Base-by-base conservation (phyloP, 1,284 basidiomycete species). In the Irpex lacteus region DNA sequence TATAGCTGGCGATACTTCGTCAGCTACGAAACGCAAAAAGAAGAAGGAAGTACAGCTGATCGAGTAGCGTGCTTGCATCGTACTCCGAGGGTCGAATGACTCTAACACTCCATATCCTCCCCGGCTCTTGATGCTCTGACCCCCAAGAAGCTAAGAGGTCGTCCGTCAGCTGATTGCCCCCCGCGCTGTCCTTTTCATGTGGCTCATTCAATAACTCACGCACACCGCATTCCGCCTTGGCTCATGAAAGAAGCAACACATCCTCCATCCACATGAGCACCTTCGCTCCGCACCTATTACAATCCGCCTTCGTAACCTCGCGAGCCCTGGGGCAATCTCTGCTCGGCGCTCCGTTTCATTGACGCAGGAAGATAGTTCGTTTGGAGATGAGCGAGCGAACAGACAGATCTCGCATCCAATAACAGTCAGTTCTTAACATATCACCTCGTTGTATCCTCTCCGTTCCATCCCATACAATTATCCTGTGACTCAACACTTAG, bases 11-110 rank as follows among this genome's bases (percentile, higher is more conserved):
- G 66, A 66, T 8, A 52, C 63, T 19, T 66, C 70, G 40, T 66
- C 66, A 54, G 69, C 68, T 65, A 71, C 70, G 66, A 66, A 68
- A 62, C 69, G 69, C 52, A 71, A 69, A 66, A 71, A 67, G 55
- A 63, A 61, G 60, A 61, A 66, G 63, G 61, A 62, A 44, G 32
- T 36, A 26, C 32, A 56, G 26, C 54, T 56, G 54, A 36, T 36
- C 13, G 54, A 56, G 54, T 56, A 56, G 54, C 34, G 50, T 19
- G 40, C 50, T 19, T 53, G 50, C 13, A 19, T 9, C 7, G 13
- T 56, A 15, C 13, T 9, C 19, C 26, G 26, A 26, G 26, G 26
- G 26, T 26, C 26, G 26, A 26, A 26, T 26, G 26, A 26, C 26
- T 26, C 26, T 26, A 26, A 26, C 26, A 26, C 26, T 26, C 26